Conservation (phyloP, 306 rosid species). For the Quercus aquifolioides region DNA sequence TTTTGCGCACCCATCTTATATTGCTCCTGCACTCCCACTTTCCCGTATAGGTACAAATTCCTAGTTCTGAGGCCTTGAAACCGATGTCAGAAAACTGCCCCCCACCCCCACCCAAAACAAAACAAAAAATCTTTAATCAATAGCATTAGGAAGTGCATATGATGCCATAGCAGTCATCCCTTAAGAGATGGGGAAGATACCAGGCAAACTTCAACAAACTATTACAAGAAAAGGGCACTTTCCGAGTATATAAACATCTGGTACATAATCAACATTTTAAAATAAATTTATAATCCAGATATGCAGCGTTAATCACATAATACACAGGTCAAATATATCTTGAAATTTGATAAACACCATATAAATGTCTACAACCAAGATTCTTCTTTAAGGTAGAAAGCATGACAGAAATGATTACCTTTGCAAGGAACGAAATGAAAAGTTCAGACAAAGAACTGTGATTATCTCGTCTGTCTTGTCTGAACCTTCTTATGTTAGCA, state of each 20-base stretch:
- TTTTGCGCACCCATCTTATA: conserved; percentile 12
- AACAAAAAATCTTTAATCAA: too few species aligned
- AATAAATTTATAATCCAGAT: too few species aligned
- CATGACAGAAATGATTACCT: conserved; percentile 37
- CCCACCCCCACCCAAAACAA: neutral
- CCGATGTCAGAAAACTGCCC: conserved; percentile 62
- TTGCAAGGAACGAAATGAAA: conserved; percentile 60
- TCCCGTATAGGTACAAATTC: conserved; percentile 63
- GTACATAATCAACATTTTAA: neutral
- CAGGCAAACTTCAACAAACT: neutral
- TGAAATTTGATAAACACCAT: too few species aligned
- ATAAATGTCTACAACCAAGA: too few species aligned
- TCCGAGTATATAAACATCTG: neutral
- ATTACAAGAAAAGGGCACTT: neutral
- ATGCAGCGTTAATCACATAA: too few species aligned
- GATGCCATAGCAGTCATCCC: neutral
- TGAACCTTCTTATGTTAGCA: conserved; percentile 42
- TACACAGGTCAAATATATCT: too few species aligned
- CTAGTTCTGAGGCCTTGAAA: conserved; percentile 43
- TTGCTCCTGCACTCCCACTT: conserved; percentile 44
- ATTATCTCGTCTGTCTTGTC: conserved; percentile 42
- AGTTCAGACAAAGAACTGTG: conserved; percentile 61
- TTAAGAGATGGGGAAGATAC: neutral
- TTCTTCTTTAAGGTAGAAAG: neutral
- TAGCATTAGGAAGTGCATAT: neutral